A percentile compares a stretch with the other conserved stretches of the same genome.
Conservation (phyloP, 257 asterid genomes). For the Solanum rostratum region DNA sequence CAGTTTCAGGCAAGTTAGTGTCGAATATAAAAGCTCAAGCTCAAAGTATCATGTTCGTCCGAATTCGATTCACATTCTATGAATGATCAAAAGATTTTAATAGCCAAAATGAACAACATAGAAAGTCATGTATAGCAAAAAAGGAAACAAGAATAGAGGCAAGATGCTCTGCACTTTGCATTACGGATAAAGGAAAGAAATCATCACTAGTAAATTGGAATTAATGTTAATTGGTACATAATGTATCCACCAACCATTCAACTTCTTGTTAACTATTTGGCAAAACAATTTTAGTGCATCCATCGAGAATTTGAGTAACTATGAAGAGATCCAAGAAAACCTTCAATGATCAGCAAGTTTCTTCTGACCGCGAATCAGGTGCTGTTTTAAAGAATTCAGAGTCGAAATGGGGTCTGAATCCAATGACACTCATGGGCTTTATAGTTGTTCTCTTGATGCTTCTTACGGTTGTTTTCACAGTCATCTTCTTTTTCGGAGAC, state of each 20-base stretch:
- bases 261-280: not conserved
- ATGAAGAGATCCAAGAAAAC: constrained; percentile 40
- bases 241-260: not conserved
- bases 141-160: not conserved
- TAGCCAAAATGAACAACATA: not conserved
- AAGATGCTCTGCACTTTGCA: not conserved
- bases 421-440: constrained; percentile 29
- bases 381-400: constrained; percentile 6
- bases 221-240: not conserved
- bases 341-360: constrained; percentile 1
- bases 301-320: not conserved
- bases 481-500: constrained; percentile 28
- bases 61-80: not conserved
- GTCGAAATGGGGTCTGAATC: constrained; percentile 22
- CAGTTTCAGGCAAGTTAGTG: not conserved
- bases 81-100: not conserved
- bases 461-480: constrained; percentile 41
- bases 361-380: constrained; percentile 8
- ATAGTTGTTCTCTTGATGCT: constrained; percentile 32
- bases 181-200: not conserved
- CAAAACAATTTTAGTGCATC: not conserved
- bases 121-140: not conserved
- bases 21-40: not conserved
- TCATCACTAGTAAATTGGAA: not conserved
- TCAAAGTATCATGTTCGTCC: not conserved